Evolutionary conservation across 129 eudicot species (phyloP).

Genomic region (Sambucus nigra): DNA sequence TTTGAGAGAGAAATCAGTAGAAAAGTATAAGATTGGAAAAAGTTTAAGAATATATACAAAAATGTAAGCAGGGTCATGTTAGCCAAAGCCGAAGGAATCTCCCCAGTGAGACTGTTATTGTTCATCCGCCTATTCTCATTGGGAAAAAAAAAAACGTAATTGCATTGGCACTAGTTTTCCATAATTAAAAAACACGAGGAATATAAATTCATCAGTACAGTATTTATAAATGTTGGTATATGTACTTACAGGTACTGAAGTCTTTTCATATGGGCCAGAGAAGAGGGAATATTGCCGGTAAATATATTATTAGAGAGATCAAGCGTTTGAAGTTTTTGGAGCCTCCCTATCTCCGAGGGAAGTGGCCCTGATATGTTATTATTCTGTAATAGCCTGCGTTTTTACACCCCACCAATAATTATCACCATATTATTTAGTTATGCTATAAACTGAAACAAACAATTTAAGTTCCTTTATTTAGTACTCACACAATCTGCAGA

Average conservation of each 20-base stretch:
- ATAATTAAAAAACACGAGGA: background rate
- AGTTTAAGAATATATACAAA: slow-evolving; percentile 36
- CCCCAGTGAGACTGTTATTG: slow-evolving; percentile 78
- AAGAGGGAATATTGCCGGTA: slow-evolving; percentile 67
- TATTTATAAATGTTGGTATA: slow-evolving; percentile 1
- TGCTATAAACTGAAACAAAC: background rate
- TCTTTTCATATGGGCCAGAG: slow-evolving; percentile 51
- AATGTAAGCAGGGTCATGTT: slow-evolving; percentile 87
- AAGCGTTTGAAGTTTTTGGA: slow-evolving; percentile 68
- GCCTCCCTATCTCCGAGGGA: slow-evolving; percentile 71
- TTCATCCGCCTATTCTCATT: slow-evolving; percentile 65
- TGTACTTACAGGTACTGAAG: slow-evolving; percentile 68
- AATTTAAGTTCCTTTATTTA: background rate
- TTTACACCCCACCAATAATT: slow-evolving; percentile 13
- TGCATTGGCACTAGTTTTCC: background rate
- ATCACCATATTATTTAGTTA: background rate
- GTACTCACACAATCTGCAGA: slow-evolving; percentile 71
- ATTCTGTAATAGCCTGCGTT: slow-evolving; percentile 65
- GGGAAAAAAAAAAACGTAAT: slow-evolving; percentile 18
- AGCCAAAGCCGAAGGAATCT: slow-evolving; percentile 68
- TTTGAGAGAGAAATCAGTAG: slow-evolving; percentile 7
- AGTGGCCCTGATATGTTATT: slow-evolving; percentile 73
- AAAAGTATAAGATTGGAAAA: slow-evolving; percentile 3
- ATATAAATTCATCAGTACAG: slow-evolving; percentile 6
- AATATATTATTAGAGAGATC: slow-evolving; percentile 76